Percentiles rank a stretch among this genome's conserved stretches.
phyloP scores from a whole-genome alignment of 352 stramenopile species.

The Pythium insidiosum region DNA sequence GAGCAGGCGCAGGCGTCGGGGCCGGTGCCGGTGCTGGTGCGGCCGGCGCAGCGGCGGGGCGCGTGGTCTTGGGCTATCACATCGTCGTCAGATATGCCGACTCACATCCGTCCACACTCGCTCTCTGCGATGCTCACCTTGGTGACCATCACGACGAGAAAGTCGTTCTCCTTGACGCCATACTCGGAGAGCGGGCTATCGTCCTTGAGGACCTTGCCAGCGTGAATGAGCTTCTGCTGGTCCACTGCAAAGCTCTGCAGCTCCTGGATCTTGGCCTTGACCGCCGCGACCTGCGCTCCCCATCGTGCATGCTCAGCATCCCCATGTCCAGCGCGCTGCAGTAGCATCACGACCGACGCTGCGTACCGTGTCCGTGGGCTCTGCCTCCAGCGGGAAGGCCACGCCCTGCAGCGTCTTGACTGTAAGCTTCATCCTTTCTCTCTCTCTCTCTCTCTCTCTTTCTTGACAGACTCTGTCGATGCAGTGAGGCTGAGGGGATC shows the following conservation, averaged over 20 bases:
- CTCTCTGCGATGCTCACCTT: conserved; percentile 29
- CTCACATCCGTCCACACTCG: background rate
- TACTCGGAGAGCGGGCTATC: conserved; percentile 74
- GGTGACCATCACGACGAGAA: conserved; percentile 84
- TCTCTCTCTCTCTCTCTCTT: too few species aligned
- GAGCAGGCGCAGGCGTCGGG: conserved; percentile 12
- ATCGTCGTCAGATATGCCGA: background rate
- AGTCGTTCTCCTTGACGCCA: conserved; percentile 85
- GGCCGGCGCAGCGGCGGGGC: conserved; percentile 22
- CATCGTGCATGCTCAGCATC: background rate
- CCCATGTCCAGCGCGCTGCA: background rate
- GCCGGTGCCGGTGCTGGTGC: conserved; percentile 25
- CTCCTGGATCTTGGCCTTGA: conserved; percentile 79
- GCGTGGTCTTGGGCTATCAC: conserved; percentile 48
- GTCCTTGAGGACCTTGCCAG: conserved; percentile 85
- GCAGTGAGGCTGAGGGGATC: too few species aligned
- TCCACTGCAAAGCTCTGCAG: conserved; percentile 58
- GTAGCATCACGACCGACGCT: too few species aligned
- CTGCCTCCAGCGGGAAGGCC: conserved; percentile 67
- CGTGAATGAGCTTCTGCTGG: conserved; percentile 84
- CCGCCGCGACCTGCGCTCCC: conserved; percentile 49
- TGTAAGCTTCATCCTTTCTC: conserved; percentile 82
- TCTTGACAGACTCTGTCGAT: too few species aligned
- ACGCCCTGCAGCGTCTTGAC: conserved; percentile 84
- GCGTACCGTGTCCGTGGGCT: conserved; percentile 68